These are phyloP conservation scores for Agrocybe praecox DNA, from an alignment of 768 basidiomycete genomes.

Conservation along the genomic window DNA sequence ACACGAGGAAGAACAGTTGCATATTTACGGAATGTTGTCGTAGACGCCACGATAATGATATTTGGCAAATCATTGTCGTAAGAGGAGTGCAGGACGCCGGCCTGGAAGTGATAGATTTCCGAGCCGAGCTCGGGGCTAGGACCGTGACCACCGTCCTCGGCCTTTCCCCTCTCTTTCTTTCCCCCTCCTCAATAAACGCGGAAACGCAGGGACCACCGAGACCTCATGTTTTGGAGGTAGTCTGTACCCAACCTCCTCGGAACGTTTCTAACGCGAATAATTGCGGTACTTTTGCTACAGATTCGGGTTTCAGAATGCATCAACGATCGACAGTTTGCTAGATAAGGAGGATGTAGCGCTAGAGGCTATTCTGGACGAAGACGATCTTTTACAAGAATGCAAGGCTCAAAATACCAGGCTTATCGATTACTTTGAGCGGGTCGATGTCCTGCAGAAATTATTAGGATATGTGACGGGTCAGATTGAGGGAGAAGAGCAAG, in stretches of 20 bases:
- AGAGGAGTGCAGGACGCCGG: no score
- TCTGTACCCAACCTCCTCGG: slow-evolving; percentile 30
- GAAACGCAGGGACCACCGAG: slow-evolving; percentile 26
- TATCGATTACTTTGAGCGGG: slow-evolving; percentile 83
- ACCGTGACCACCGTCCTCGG: slow-evolving; percentile 9
- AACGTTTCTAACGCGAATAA: slow-evolving; percentile 30
- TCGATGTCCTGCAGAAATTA: slow-evolving; percentile 79
- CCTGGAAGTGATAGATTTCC: no score
- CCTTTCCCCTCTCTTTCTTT: slow-evolving; percentile 11
- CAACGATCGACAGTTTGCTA: slow-evolving; percentile 86
- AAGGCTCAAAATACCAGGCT: slow-evolving; percentile 91
- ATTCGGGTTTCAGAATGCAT: slow-evolving; percentile 91
- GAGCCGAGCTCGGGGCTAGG: neutral
- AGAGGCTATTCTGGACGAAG: slow-evolving; percentile 91
- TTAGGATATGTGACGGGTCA: slow-evolving; percentile 86
- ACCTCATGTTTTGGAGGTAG: slow-evolving; percentile 58
- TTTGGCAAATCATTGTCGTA: no score
- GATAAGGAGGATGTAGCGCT: slow-evolving; percentile 89
- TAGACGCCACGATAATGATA: no score
- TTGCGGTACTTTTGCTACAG: slow-evolving; percentile 46
- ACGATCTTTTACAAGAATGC: slow-evolving; percentile 93
- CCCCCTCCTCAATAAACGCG: slow-evolving; percentile 16
- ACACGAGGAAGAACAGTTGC: no score
- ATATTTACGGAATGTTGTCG: no score
- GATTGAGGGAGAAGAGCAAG: slow-evolving; percentile 79